Evolutionary conservation across 345 rosid species (phyloP), one percentile per base, ranked within the genome.

Genomic region (Gynandropsis gynandra): DNA sequence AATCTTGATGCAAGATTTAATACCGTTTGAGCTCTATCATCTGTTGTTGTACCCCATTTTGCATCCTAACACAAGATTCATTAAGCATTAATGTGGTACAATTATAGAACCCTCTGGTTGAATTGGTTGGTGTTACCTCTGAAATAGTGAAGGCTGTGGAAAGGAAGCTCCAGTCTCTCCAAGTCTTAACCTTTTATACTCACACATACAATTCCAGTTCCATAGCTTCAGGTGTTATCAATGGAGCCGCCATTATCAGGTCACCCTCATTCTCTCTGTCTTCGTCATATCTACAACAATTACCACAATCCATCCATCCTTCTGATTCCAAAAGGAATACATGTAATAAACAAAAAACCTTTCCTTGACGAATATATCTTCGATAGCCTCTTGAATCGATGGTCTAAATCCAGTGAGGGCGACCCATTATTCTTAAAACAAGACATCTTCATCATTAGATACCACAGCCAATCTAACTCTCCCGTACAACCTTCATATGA

Each of bases 211-310:
- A 92, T 92, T 17, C 98, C 98, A 50, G 98, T 84, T 47, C 93
- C 84, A 82, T 80, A 39, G 92, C 81, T 73, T 87, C 84, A 47
- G 93, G 93, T 17, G 87, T 90, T 52, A 68, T 83, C 69, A 79
- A 45, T 0, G 80, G 61, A 7, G 87, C 96, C 10, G 92, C 96
- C 96, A 90, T 80, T 29, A 90, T 84, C 42, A 90, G 67, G 71
- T 90, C 95, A 34, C 98, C 96, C 64, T 90, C 98, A 40, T 84
- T 87, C 73, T 90, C 96, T 65, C 96, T 79, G 34, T 87, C 96
- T 52, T 87, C 98, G 51, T 90, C 96, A 62, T n/a, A n/a, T 87
- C 98, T 10, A 87, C 96, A 62, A 87, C 98, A 41, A 90, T 64
- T 11, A 90, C 95, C 51, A 80, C 40, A 20, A 52, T 1, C n/a